These are phyloP conservation scores for Phaeosphaeriaceae sp. DNA, from an alignment of 2,329 filamentous ascomycete species.

Conservation along the genomic window DNA sequence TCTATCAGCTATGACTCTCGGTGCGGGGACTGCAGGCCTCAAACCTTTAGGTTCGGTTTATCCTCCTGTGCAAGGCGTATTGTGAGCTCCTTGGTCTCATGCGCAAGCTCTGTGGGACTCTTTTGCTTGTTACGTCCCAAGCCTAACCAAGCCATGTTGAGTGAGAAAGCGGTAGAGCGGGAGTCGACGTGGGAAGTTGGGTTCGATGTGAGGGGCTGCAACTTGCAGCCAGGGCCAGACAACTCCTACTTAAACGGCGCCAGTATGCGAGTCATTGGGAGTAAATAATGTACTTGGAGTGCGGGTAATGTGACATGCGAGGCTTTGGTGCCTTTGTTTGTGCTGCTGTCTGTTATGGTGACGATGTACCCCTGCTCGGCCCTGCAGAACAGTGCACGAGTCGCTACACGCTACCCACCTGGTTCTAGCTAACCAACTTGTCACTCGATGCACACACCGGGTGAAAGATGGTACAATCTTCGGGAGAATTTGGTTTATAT, in stretches of 20 bases:
- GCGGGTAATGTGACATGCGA: constrained; percentile 6
- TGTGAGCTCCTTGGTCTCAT: constrained; percentile 68
- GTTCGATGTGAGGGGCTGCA: constrained; percentile 28
- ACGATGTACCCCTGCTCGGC: constrained; percentile 18
- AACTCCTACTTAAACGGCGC: constrained; percentile 41
- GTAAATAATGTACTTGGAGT: constrained; percentile 14
- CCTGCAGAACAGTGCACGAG: background rate
- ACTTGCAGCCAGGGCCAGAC: constrained; percentile 33
- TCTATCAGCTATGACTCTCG: constrained; percentile 24
- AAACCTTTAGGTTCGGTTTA: constrained; percentile 63
- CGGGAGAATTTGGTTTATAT: too few relatives aligned
- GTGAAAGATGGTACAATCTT: too few relatives aligned
- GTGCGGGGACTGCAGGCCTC: constrained; percentile 7
- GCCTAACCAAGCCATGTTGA: constrained; percentile 71
- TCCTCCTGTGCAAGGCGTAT: constrained; percentile 63
- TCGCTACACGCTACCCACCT: too few relatives aligned
- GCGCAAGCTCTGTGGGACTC: constrained; percentile 66
- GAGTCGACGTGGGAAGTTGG: constrained; percentile 23
- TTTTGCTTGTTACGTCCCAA: constrained; percentile 62
- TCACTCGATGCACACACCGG: too few relatives aligned
- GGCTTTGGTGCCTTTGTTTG: constrained; percentile 34
- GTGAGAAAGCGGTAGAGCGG: constrained; percentile 17
- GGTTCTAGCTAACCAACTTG: too few relatives aligned
- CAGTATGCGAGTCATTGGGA: constrained; percentile 36
- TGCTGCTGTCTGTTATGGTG: constrained; percentile 22